Base-by-base conservation (phyloP, 2,329 filamentous ascomycete species). In the Penicillium sp. region DNA sequence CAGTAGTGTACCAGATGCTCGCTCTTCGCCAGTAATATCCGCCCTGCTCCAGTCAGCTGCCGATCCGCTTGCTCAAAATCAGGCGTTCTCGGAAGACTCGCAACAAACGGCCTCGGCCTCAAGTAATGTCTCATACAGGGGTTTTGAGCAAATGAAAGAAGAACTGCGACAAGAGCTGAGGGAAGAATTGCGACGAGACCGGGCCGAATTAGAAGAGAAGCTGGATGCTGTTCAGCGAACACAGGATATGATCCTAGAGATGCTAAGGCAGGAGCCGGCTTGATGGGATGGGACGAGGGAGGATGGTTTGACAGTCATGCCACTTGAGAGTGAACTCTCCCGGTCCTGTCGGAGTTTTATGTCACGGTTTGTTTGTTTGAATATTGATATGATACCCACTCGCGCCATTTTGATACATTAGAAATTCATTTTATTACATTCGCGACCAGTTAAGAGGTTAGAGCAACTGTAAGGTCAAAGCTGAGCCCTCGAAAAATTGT, bases 191-290 rank as follows among this genome's bases (percentile, higher is more conserved):
- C 71, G 71, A 8, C 60, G 63, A 22, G 75, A 75, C 37, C 73
- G 74, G 0, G 69, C 69, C 14, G 64, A 66, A 1, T 61, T 78
- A 6, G 71, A 78, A 52, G 72, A 77, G 58, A 75, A 72, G 59
- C 48, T 79, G 28, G 75, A 77, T 57, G 65, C 74, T 19, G 68
- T 79, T 51, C 76, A 79, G 63, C 66, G 72, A 59, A 77, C 75
- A 4, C 77, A 79, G 59, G 72, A 78, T 40, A 72, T 78, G 71
- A 79, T 79, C 57, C 60, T 79, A 46, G 73, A 77, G 26, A 74
- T 78, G 75, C 61, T 79, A 59, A 69, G 74, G 62, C 75, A 77
- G 64, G 73, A 74, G 46, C 71, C 71, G 59, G 53, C 63, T 51
- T 75, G 63, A 71, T 11, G 33, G 30, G 30, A 33, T 33, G 30